Evolutionary conservation across 2,329 filamentous ascomycete species (phyloP).

Genomic region (Talaromyces atroroseus): DNA sequence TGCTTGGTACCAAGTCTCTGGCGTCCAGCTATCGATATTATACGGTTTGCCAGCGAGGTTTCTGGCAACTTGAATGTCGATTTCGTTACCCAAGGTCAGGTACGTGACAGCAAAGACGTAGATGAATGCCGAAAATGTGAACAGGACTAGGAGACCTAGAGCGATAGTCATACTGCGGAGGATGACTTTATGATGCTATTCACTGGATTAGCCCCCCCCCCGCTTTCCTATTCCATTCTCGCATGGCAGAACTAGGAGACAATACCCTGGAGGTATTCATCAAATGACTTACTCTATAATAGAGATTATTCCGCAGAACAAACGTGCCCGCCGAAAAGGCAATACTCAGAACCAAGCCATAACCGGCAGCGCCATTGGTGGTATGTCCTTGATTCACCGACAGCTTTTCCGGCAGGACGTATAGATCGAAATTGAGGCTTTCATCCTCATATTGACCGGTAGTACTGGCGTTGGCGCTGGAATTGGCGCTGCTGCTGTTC

Average conservation of each 20-base stretch:
- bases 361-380: conserved; percentile 9
- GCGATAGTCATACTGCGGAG: neutral
- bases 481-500: too few species aligned
- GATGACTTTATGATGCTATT: conserved; percentile 4
- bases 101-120: conserved; percentile 10
- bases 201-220: neutral
- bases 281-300: neutral
- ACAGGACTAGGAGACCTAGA: neutral
- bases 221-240: too few species aligned
- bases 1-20: conserved; percentile 11
- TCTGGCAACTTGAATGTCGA: conserved; percentile 1
- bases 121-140: conserved; percentile 2
- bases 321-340: neutral
- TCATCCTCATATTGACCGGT: neutral
- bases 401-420: conserved; percentile 10
- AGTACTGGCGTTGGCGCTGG: too few species aligned
- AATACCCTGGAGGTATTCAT: neutral
- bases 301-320: neutral
- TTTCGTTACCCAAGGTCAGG: neutral
- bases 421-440: neutral
- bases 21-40: conserved; percentile 10
- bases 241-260: too few species aligned
- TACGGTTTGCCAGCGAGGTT: neutral
- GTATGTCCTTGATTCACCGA: conserved; percentile 9
- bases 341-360: conserved; percentile 7